Percentiles rank a stretch among this genome's conserved stretches.
phyloP scores from a whole-genome alignment of 371 early-diverging fungal genomes.

The Gilbertella persicaria region DNA sequence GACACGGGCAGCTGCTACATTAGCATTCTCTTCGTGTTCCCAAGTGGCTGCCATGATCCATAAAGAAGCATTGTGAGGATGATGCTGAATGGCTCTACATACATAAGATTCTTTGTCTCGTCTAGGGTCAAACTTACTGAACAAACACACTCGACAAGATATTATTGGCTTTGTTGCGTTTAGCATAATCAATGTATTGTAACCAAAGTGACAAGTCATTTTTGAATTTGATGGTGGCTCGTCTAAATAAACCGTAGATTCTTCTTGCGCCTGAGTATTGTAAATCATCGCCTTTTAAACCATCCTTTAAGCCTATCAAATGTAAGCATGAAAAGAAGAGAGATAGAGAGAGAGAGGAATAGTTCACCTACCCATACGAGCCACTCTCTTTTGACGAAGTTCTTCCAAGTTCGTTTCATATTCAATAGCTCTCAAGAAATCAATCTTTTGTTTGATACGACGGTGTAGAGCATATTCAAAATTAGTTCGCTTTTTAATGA shows the following conservation, averaged over 20 bases:
- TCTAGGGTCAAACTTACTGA: constrained; percentile 54
- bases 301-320: neutral
- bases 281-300: constrained; percentile 12
- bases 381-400: constrained; percentile 79
- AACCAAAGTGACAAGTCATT: constrained; percentile 88
- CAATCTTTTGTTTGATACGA: constrained; percentile 71
- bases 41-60: constrained; percentile 93
- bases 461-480: constrained; percentile 88
- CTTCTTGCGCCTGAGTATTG: constrained; percentile 67
- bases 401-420: constrained; percentile 92
- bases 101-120: no score
- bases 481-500: constrained; percentile 86
- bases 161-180: constrained; percentile 59
- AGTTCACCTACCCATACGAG: constrained; percentile 44
- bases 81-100: constrained; percentile 79
- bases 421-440: constrained; percentile 88
- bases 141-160: constrained; percentile 75
- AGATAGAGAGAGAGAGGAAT: neutral
- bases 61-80: constrained; percentile 77
- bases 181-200: constrained; percentile 87
- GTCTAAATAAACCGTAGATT: constrained; percentile 77
- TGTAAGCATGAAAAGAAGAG: neutral
- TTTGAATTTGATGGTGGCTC: constrained; percentile 78
- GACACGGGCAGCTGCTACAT: constrained; percentile 80
- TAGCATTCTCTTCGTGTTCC: constrained; percentile 84